Percentiles rank a stretch among this genome's conserved stretches.
These are phyloP conservation scores for Xylaria hypoxylon DNA, from an alignment of 2,329 filamentous ascomycete genomes.

Conservation along the genomic window DNA sequence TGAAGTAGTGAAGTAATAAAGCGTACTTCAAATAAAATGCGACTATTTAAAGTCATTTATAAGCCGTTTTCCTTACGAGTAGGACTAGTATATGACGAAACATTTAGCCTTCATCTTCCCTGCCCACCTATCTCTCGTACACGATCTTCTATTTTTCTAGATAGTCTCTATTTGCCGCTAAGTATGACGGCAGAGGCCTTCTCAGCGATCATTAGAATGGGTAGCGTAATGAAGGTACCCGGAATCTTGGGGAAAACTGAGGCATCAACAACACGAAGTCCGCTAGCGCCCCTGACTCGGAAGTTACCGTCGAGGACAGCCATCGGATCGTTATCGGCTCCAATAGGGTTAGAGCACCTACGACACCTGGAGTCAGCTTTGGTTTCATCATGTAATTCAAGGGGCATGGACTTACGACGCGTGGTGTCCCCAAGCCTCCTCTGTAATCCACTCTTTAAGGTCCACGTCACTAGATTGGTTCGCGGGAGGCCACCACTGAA, in stretches of 20 bases:
- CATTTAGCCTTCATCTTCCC: background rate
- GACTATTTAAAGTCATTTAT: background rate
- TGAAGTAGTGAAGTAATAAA: conserved; percentile 9
- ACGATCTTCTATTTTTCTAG: background rate
- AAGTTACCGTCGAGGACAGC: conserved; percentile 65
- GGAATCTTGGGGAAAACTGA: conserved; percentile 65
- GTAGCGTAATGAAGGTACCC: conserved; percentile 46
- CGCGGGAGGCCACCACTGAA: conserved; percentile 40
- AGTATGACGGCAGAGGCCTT: conserved; percentile 49
- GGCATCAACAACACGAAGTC: conserved; percentile 67
- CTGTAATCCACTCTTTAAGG: conserved; percentile 40
- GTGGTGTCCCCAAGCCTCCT: conserved; percentile 48
- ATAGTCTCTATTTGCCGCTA: background rate
- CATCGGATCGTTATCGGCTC: conserved; percentile 59
- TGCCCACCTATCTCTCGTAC: background rate
- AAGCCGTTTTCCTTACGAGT: background rate
- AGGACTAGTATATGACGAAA: background rate
- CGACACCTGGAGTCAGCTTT: conserved; percentile 3
- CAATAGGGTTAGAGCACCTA: conserved; percentile 44
- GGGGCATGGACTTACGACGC: conserved; percentile 36
- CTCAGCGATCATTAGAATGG: conserved; percentile 44
- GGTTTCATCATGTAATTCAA: background rate
- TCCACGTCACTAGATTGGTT: conserved; percentile 38
- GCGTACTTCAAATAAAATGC: background rate
- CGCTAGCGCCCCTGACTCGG: conserved; percentile 61